A percentile compares a stretch with the other conserved stretches of the same genome.
Conservation (phyloP, 805 yeast genomes). For the Jamesozyma gamospora region DNA sequence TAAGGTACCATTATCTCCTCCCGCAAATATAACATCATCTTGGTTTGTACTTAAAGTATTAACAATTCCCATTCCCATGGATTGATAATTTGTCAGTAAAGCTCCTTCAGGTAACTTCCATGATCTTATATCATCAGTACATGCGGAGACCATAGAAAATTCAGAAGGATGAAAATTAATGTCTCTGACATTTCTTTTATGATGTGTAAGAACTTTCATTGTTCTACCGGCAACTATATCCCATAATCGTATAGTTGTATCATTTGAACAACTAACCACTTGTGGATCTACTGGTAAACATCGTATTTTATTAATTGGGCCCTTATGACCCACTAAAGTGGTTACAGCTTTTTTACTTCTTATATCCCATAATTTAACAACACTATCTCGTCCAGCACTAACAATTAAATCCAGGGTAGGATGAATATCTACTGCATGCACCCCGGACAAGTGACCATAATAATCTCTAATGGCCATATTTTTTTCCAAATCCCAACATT, state of each 20-base stretch:
- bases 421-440: constrained; percentile 73
- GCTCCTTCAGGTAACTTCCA: constrained; percentile 78
- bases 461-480: constrained; percentile 75
- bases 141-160: constrained; percentile 68
- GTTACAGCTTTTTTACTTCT: constrained; percentile 66
- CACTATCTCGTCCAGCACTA: constrained; percentile 83
- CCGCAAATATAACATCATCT: constrained; percentile 61
- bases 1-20: constrained; percentile 75
- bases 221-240: constrained; percentile 72
- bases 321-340: constrained; percentile 73
- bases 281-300: constrained; percentile 77
- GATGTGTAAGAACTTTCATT: constrained; percentile 68
- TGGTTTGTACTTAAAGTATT: constrained; percentile 58
- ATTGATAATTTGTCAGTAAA: constrained; percentile 48
- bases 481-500: constrained; percentile 93
- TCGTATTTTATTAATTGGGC: constrained; percentile 59
- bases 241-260: constrained; percentile 81
- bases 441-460: constrained; percentile 90
- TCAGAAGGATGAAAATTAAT: constrained; percentile 60
- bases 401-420: constrained; percentile 76
- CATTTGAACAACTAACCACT: constrained; percentile 72
- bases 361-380: constrained; percentile 88
- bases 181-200: constrained; percentile 70
- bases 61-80: constrained; percentile 36
- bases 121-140: constrained; percentile 70